A percentile compares a stretch with the other conserved stretches of the same genome.
These are phyloP conservation scores for Exophiala sp. DNA, from an alignment of 2,329 filamentous ascomycete genomes.

Conservation along the genomic window DNA sequence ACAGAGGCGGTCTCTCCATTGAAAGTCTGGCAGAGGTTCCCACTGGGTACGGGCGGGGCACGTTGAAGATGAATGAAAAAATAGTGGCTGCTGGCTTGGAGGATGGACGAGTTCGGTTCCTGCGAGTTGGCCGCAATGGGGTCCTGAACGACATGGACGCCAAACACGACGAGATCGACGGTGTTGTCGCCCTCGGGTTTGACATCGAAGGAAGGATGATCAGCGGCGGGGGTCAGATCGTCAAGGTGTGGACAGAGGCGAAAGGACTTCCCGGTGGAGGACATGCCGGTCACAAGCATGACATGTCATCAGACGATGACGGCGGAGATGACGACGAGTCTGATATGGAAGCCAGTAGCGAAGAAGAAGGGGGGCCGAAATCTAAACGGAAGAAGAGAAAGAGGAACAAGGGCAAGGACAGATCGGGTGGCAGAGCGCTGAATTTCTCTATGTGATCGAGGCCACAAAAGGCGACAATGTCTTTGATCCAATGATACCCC, in stretches of 20 bases:
- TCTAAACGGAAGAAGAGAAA: slow-evolving; percentile 46
- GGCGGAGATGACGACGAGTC: slow-evolving; percentile 45
- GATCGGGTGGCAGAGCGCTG: slow-evolving; percentile 27
- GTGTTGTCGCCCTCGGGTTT: slow-evolving; percentile 76
- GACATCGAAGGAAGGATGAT: slow-evolving; percentile 84
- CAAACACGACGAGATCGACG: slow-evolving; percentile 81
- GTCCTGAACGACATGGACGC: slow-evolving; percentile 59
- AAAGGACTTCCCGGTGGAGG: slow-evolving; percentile 46
- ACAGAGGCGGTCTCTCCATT: slow-evolving; percentile 70
- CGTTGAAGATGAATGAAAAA: slow-evolving; percentile 56
- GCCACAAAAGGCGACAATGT: neutral
- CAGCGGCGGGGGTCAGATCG: slow-evolving; percentile 75
- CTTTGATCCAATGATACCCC: slow-evolving; percentile 6
- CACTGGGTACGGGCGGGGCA: slow-evolving; percentile 61
- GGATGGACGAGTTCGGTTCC: slow-evolving; percentile 73
- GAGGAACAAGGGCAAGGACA: slow-evolving; percentile 44
- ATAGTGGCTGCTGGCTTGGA: slow-evolving; percentile 72
- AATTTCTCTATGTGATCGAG: slow-evolving; percentile 22
- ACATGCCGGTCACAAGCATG: slow-evolving; percentile 34
- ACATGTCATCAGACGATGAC: slow-evolving; percentile 38
- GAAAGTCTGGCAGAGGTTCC: slow-evolving; percentile 74
- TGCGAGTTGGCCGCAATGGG: slow-evolving; percentile 70
- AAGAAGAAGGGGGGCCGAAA: slow-evolving; percentile 48
- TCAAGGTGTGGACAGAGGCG: slow-evolving; percentile 87
- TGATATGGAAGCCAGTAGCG: slow-evolving; percentile 42